Conservation (phyloP, 805 yeast species). For the Naumovozyma dairenensis region DNA sequence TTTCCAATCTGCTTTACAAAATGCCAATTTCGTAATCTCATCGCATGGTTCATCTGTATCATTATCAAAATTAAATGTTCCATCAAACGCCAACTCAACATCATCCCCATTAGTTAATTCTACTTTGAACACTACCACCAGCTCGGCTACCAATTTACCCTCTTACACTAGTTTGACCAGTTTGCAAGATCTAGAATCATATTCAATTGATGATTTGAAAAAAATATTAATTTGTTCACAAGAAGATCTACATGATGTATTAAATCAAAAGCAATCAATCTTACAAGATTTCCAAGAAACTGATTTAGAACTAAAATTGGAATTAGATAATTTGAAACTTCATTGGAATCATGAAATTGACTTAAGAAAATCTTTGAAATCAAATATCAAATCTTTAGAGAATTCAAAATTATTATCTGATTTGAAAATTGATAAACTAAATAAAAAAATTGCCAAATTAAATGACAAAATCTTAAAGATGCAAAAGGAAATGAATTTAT, state of each 20-base stretch:
- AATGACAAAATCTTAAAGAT: conserved; percentile 18
- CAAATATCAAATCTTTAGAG: conserved; percentile 27
- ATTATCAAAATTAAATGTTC: not conserved
- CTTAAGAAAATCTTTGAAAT: conserved; percentile 24
- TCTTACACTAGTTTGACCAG: conserved; percentile 23
- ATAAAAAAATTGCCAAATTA: conserved; percentile 21
- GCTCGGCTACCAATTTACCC: conserved; percentile 9
- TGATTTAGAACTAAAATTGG: conserved; percentile 20
- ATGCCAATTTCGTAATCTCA: not conserved
- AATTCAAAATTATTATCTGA: conserved; percentile 26
- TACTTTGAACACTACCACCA: conserved; percentile 3
- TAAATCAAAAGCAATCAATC: conserved; percentile 18
- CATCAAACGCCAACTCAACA: not conserved
- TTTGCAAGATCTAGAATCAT: conserved; percentile 23
- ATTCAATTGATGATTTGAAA: conserved; percentile 25
- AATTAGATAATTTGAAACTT: conserved; percentile 22
- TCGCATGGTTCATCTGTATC: conserved; percentile 1
- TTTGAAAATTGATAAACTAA: conserved; percentile 22
- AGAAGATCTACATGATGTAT: conserved; percentile 28
- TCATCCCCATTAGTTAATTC: conserved; percentile 3
- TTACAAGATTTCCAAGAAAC: conserved; percentile 25
- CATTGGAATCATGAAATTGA: conserved; percentile 29
- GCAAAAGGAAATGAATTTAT: conserved; percentile 22
- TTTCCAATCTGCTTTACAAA: not conserved
- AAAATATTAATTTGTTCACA: conserved; percentile 26